Evolutionary conservation across 164 flowering plant species (phyloP), one percentile per base, ranked within the genome.

Genomic region (Berberis vulgaris): DNA sequence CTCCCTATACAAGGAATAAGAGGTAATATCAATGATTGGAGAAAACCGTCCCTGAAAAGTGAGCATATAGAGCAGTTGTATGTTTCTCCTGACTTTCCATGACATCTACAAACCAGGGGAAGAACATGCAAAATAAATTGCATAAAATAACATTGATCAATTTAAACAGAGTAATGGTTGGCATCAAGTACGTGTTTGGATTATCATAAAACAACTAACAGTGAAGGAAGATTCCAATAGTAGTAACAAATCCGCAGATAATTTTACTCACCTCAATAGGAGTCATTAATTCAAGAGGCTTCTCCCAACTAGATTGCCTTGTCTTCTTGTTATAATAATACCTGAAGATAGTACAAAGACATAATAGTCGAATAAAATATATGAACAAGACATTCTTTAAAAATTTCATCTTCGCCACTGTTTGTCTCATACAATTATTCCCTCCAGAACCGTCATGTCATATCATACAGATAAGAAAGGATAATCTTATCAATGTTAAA

Each of bases 291-390:
- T 81, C 88, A 57, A 71, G 55, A 62, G 88, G 88, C 78, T 81
- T 81, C 69, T 81, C 88, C 85, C 85, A 84, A 62, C 78, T 72
- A 54, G 98, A 90, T 69, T 77, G 80, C 57, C 63, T 87, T 38
- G 99, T 91, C 71, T 75, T 81, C 73, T 83, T 88, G 78, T 94
- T 94, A 76, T 87, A 91, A 76, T 88, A 94, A 74, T 94, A 94
- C 71, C 97, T 91, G 83, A 52, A 11, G 11, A 52, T 11, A 52
- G 10, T 1, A 52, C 11, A 52, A 4, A 52, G 54, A 6, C 5
- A 52, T 1, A 7, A 26, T 26, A 52, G 4, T 3, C 1, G 13
- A 7, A 26, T 26, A 26, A 26, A 26, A 26, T 26, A 26, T 26
- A 26, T 26, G 26, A 26, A 26, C 26, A 26, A 26, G 26, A 26